Evolutionary conservation across 495 filamentous ascomycete species (phyloP).

Genomic region (Chaetomium tenue): DNA sequence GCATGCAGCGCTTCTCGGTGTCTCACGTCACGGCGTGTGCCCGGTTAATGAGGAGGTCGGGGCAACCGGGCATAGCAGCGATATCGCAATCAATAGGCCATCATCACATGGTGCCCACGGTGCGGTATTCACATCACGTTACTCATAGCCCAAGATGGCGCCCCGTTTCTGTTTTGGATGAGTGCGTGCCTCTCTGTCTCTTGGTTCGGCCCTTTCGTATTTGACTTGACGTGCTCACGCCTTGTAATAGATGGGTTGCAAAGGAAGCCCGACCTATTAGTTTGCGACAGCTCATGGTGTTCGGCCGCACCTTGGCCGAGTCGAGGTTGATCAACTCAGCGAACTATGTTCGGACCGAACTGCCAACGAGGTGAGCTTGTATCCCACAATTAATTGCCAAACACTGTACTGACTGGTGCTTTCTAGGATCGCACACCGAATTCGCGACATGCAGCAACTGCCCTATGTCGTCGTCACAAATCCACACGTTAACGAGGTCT

Average conservation of each 20-base stretch:
- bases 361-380: slow-evolving; percentile 71
- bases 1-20: slow-evolving; percentile 48
- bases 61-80: slow-evolving; percentile 21
- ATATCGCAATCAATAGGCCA: not conserved
- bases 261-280: slow-evolving; percentile 83
- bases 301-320: slow-evolving; percentile 85
- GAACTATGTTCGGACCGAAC: slow-evolving; percentile 94
- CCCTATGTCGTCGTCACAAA: slow-evolving; percentile 98
- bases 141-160: slow-evolving; percentile 64
- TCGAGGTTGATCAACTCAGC: slow-evolving; percentile 85
- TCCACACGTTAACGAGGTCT: slow-evolving; percentile 85
- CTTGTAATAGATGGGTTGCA: slow-evolving; percentile 70
- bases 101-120: not conserved
- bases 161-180: slow-evolving; percentile 78
- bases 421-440: slow-evolving; percentile 77
- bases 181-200: slow-evolving; percentile 55
- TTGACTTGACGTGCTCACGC: slow-evolving; percentile 25
- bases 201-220: not conserved
- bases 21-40: slow-evolving; percentile 45
- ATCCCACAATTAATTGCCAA: not conserved
- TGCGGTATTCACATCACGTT: slow-evolving; percentile 19
- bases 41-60: slow-evolving; percentile 36
- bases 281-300: slow-evolving; percentile 90
- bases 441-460: slow-evolving; percentile 95
- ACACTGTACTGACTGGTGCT: not conserved